Evolutionary conservation across 352 stramenopile genomes (phyloP).

Genomic region (Blastocystis sp.): DNA sequence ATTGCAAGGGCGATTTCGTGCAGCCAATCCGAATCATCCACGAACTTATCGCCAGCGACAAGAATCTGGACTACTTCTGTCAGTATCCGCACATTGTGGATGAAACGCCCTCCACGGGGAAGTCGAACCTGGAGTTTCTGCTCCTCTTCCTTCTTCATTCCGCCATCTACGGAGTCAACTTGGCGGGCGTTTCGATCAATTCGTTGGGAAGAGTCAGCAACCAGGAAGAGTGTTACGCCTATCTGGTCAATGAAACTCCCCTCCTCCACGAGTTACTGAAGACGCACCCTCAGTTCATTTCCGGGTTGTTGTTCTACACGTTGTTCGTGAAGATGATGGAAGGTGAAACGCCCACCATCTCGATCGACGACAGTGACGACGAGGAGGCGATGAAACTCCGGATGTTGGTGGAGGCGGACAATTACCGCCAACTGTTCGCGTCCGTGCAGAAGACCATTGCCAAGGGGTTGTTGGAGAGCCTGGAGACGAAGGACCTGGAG

Average conservation of each 20-base stretch:
- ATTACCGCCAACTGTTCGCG: neutral
- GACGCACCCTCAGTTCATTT: conserved; percentile 1
- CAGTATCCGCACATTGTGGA: neutral
- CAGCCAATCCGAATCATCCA: neutral
- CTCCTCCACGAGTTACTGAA: neutral
- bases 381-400: neutral
- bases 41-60: neutral
- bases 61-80: conserved; percentile 3
- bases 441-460: neutral
- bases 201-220: neutral
- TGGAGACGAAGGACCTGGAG: too few relatives aligned
- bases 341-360: neutral
- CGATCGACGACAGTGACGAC: conserved; percentile 4
- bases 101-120: neutral
- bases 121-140: neutral
- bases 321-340: conserved; percentile 2
- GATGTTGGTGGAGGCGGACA: neutral
- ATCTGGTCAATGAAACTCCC: neutral
- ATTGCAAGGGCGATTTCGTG: neutral
- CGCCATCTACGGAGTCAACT: neutral
- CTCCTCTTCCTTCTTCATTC: conserved; percentile 15
- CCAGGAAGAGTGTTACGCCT: conserved; percentile 30
- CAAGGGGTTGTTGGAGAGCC: neutral
- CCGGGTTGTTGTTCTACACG: conserved; percentile 19
- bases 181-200: conserved; percentile 15